These are phyloP conservation scores for Pythium diclinum DNA, from an alignment of 352 stramenopile species.

Conservation along the genomic window DNA sequence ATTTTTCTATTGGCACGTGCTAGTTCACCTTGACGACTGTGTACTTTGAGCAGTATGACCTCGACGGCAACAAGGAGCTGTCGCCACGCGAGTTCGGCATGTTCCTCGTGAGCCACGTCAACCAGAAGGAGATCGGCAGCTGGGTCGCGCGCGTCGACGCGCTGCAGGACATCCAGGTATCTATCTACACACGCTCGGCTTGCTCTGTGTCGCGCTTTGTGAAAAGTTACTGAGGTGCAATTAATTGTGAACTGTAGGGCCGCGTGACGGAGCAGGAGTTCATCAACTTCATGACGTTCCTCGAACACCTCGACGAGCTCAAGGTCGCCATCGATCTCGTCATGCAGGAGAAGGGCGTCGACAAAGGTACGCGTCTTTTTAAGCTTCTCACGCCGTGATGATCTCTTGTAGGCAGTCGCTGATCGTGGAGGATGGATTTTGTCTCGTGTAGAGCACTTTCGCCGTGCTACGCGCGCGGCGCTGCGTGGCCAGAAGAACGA, in stretches of 20 bases:
- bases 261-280: slow-evolving; percentile 78
- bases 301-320: slow-evolving; percentile 81
- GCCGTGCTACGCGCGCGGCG: slow-evolving; percentile 63
- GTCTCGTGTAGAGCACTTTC: slow-evolving; percentile 69
- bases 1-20: not conserved
- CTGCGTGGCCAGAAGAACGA: slow-evolving; percentile 54
- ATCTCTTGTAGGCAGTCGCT: not conserved
- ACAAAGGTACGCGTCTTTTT: slow-evolving; percentile 53
- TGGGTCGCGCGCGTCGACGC: slow-evolving; percentile 83
- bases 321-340: slow-evolving; percentile 83
- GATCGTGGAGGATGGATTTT: not conserved
- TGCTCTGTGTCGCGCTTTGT: not conserved
- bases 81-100: slow-evolving; percentile 84
- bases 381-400: not conserved
- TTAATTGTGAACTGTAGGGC: slow-evolving; percentile 33
- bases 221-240: not conserved
- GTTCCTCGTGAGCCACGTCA: slow-evolving; percentile 84
- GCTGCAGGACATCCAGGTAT: slow-evolving; percentile 52
- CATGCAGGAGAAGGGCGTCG: slow-evolving; percentile 74
- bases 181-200: not conserved
- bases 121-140: slow-evolving; percentile 75
- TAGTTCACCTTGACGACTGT: slow-evolving; percentile 39
- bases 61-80: slow-evolving; percentile 75
- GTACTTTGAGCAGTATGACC: slow-evolving; percentile 89
- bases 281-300: slow-evolving; percentile 77